Evolutionary conservation across 148 eudicot species (phyloP).

Genomic region (Rhododendron vialii): DNA sequence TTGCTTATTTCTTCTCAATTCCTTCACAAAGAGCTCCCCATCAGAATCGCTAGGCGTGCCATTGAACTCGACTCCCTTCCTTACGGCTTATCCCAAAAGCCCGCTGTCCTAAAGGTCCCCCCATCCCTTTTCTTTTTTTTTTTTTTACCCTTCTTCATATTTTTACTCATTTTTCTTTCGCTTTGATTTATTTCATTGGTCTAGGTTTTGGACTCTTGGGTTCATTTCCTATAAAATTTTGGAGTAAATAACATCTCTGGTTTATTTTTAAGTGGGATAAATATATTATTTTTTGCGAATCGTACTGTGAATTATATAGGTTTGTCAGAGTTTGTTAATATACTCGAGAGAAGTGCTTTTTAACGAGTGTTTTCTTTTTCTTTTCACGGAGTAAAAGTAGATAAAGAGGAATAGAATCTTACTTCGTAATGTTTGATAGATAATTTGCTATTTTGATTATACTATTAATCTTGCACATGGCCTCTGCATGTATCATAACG

Average conservation of each 20-base stretch:
- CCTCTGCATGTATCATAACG: too few relatives aligned
- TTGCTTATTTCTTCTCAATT: constrained; percentile 75
- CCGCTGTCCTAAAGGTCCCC: constrained; percentile 73
- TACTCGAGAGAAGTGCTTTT: background rate
- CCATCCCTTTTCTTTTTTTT: background rate
- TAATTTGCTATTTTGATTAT: background rate
- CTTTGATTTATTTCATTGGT: background rate
- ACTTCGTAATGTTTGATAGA: background rate
- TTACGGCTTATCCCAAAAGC: constrained; percentile 75
- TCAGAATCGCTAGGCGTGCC: constrained; percentile 66
- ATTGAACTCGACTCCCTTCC: constrained; percentile 77
- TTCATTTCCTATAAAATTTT: background rate
- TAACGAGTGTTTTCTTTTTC: background rate
- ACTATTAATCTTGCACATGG: too few relatives aligned
- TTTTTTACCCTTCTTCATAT: background rate
- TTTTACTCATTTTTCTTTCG: background rate
- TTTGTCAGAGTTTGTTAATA: background rate
- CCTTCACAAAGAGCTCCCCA: constrained; percentile 84
- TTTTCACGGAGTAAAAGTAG: background rate
- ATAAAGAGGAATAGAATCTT: background rate
- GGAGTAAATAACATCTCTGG: background rate
- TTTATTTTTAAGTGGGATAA: background rate
- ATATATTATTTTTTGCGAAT: background rate
- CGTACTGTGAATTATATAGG: background rate
- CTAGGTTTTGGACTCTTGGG: background rate